Evolutionary conservation across 805 yeast species (phyloP).

Genomic region (Candida golubevii): DNA sequence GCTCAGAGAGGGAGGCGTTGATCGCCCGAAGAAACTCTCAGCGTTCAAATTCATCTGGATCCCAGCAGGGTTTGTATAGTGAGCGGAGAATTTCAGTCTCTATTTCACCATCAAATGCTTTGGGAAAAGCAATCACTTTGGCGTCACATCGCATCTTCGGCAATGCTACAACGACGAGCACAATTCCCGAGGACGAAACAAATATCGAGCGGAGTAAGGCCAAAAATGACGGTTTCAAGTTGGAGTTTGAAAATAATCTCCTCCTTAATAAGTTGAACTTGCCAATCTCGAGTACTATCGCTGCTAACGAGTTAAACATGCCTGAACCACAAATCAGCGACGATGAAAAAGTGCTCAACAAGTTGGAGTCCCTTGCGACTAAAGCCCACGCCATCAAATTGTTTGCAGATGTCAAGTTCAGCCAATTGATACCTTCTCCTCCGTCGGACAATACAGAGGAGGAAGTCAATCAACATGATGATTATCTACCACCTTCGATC

Average conservation of each 20-base stretch:
- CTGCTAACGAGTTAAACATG: slow-evolving; percentile 19
- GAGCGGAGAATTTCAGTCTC: slow-evolving; percentile 66
- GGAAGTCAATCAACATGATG: slow-evolving; percentile 34
- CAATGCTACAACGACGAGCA: slow-evolving; percentile 7
- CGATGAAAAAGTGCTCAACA: slow-evolving; percentile 38
- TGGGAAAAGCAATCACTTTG: slow-evolving; percentile 79
- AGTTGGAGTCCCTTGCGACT: slow-evolving; percentile 74
- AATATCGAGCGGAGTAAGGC: neutral
- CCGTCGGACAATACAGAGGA: slow-evolving; percentile 46
- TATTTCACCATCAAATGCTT: slow-evolving; percentile 79
- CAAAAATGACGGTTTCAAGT: slow-evolving; percentile 3
- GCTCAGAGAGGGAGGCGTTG: slow-evolving; percentile 18
- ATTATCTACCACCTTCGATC: slow-evolving; percentile 53
- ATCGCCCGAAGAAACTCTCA: slow-evolving; percentile 33
- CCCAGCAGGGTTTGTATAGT: slow-evolving; percentile 56
- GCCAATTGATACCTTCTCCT: slow-evolving; percentile 77
- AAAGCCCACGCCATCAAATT: slow-evolving; percentile 85
- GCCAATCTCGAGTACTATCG: slow-evolving; percentile 25
- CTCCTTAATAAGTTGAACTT: slow-evolving; percentile 31
- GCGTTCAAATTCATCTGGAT: slow-evolving; percentile 45
- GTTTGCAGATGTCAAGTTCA: slow-evolving; percentile 87
- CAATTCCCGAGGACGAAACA: slow-evolving; percentile 11
- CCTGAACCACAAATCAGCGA: slow-evolving; percentile 7
- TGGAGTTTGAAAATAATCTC: slow-evolving; percentile 30
- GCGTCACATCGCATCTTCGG: slow-evolving; percentile 90